Evolutionary conservation across 306 rosid species (phyloP).

Genomic region (Betula pendula): DNA sequence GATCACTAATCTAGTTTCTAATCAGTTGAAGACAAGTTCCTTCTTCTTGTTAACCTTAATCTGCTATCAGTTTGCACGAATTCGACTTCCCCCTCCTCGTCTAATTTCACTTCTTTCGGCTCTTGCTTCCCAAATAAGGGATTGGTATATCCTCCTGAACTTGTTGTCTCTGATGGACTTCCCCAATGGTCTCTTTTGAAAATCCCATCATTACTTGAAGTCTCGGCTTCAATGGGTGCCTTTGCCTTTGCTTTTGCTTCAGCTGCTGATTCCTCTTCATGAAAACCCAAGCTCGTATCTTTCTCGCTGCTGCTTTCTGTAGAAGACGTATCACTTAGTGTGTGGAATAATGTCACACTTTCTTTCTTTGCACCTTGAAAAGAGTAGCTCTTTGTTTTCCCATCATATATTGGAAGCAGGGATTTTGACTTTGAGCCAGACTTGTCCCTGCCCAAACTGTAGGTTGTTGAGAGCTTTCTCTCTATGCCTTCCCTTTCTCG

Average conservation of each 20-base stretch:
- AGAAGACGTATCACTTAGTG: constrained; percentile 51
- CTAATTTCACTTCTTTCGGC: not conserved
- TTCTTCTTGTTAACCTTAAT: constrained; percentile 29
- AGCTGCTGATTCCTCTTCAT: constrained; percentile 30
- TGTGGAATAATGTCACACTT: constrained; percentile 41
- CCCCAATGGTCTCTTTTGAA: constrained; percentile 10
- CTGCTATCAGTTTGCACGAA: constrained; percentile 14
- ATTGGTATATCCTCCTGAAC: constrained; percentile 26
- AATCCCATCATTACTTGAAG: constrained; percentile 30
- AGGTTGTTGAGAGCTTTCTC: constrained; percentile 64
- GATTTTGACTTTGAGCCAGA: constrained; percentile 34
- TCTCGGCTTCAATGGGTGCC: constrained; percentile 23
- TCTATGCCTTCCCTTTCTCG: constrained; percentile 54
- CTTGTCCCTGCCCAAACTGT: constrained; percentile 66
- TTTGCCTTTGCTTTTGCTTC: constrained; percentile 36
- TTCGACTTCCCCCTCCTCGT: constrained; percentile 1
- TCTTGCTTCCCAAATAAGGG: constrained; percentile 3
- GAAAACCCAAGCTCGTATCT: constrained; percentile 29
- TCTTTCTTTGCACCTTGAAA: constrained; percentile 42
- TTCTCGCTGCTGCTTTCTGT: constrained; percentile 41
- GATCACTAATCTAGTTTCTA: not conserved
- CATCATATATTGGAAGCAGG: constrained; percentile 52
- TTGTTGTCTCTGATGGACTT: constrained; percentile 32
- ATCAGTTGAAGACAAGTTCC: constrained; percentile 23
- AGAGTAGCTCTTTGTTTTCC: constrained; percentile 44